Evolutionary conservation across 805 yeast species (phyloP).

Genomic region (Blastobotrys americana): DNA sequence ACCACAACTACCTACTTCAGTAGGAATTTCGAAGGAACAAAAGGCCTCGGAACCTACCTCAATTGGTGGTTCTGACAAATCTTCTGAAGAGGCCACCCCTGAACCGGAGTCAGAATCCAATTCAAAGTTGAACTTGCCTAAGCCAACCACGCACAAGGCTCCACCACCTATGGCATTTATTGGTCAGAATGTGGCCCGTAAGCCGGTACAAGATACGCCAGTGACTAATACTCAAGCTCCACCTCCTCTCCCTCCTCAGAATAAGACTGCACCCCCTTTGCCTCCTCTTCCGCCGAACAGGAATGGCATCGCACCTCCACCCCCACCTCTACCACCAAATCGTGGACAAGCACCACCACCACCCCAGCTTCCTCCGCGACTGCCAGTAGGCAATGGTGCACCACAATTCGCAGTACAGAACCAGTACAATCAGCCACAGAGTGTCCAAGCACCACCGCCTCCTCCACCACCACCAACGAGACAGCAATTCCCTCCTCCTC

Average conservation of each 20-base stretch:
- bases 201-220: conserved; percentile 12
- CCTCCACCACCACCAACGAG: conserved; percentile 14
- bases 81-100: conserved; percentile 2
- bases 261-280: conserved; percentile 26
- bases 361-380: conserved; percentile 27
- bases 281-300: conserved; percentile 15
- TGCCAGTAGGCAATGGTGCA: conserved; percentile 17
- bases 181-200: conserved; percentile 17
- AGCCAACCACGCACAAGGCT: conserved; percentile 16
- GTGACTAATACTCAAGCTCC: conserved; percentile 10
- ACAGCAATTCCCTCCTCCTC: conserved; percentile 25
- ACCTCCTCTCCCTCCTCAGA: conserved; percentile 27
- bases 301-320: conserved; percentile 9
- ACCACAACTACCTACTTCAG: conserved; percentile 5
- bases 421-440: conserved; percentile 7
- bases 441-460: conserved; percentile 18
- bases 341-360: conserved; percentile 34
- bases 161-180: conserved; percentile 28
- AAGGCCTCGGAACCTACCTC: conserved; percentile 14
- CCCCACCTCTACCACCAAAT: conserved; percentile 21
- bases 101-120: conserved; percentile 5
- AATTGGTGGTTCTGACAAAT: conserved; percentile 5
- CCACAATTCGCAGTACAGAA: conserved; percentile 17
- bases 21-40: too few relatives aligned
- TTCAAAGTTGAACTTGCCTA: neutral